Percentiles rank a stretch among this genome's conserved stretches.
Evolutionary conservation across 768 basidiomycete species (phyloP).

Genomic region (Boletus speciosus): DNA sequence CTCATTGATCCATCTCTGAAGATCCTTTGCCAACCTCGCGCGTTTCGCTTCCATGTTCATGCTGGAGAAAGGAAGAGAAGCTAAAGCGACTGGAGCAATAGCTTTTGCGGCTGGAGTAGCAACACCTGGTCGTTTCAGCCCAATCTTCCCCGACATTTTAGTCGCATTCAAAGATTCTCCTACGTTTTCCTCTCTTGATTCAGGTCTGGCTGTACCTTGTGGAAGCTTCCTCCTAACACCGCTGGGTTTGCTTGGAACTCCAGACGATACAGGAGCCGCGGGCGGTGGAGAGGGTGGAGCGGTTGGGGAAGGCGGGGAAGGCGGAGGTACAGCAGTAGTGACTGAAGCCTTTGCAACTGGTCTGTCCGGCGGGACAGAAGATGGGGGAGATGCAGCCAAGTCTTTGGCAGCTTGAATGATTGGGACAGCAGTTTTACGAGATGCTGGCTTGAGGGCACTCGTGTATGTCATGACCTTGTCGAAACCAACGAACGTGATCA

Average conservation of each 20-base stretch:
- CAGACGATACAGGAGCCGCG: constrained; percentile 29
- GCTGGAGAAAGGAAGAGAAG: constrained; percentile 34
- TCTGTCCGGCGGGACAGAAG: constrained; percentile 30
- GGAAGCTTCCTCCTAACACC: constrained; percentile 75
- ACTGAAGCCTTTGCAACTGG: constrained; percentile 24
- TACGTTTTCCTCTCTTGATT: constrained; percentile 38
- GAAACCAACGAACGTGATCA: constrained; percentile 75
- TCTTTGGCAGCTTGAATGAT: constrained; percentile 82
- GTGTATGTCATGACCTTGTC: constrained; percentile 86
- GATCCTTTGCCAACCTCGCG: constrained; percentile 68
- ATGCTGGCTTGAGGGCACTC: constrained; percentile 86
- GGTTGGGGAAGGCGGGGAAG: constrained; percentile 28
- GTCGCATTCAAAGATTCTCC: constrained; percentile 34
- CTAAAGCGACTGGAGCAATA: constrained; percentile 31
- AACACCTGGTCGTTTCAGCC: constrained; percentile 45
- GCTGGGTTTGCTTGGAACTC: constrained; percentile 42
- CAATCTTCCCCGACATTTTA: constrained; percentile 36
- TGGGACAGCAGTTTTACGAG: constrained; percentile 76
- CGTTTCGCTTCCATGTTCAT: constrained; percentile 49
- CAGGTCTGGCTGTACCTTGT: constrained; percentile 49
- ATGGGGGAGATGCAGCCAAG: constrained; percentile 32
- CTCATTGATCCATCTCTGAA: constrained; percentile 81
- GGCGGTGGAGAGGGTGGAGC: constrained; percentile 48
- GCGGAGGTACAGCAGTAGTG: constrained; percentile 21
- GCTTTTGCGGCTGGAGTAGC: constrained; percentile 29